Conservation (phyloP, 148 eudicot genomes). For the Vaccinium vitisidaea region DNA sequence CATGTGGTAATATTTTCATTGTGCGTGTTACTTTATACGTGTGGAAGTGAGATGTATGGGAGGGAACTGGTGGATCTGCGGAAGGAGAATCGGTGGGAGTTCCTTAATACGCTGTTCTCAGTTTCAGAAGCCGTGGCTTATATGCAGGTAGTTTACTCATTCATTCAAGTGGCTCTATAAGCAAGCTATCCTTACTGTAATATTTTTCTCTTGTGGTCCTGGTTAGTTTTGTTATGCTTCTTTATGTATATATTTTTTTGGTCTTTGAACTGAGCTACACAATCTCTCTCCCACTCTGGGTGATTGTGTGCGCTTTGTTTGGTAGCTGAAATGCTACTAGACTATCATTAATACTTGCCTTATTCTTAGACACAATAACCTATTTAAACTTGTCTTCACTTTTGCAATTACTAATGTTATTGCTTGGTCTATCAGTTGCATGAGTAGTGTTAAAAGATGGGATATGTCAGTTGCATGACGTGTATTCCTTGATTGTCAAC, state of each 20-base stretch:
- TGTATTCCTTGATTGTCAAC: not conserved
- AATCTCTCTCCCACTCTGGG: not conserved
- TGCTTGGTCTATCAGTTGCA: not conserved
- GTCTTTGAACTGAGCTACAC: not conserved
- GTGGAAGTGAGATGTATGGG: constrained; percentile 97
- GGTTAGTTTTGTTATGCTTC: not conserved
- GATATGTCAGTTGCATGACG: not conserved
- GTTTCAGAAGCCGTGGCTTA: constrained; percentile 99
- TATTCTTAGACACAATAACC: not conserved
- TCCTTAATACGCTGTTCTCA: constrained; percentile 91
- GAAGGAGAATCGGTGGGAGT: constrained; percentile 92
- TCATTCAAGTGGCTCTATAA: not conserved
- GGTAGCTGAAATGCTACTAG: not conserved
- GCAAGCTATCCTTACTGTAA: not conserved
- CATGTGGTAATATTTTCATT: constrained; percentile 21
- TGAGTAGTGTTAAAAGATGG: not conserved
- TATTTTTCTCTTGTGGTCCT: not conserved
- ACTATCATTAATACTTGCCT: not conserved
- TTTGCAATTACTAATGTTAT: not conserved
- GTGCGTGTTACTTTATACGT: constrained; percentile 42
- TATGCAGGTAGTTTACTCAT: constrained; percentile 70
- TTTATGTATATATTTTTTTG: not conserved
- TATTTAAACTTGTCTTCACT: not conserved
- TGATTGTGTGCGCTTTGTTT: not conserved
- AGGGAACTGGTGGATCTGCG: constrained; percentile 96